These are phyloP conservation scores for Rubia tinctorum DNA, from an alignment of 305 asterid species.

Conservation along the genomic window DNA sequence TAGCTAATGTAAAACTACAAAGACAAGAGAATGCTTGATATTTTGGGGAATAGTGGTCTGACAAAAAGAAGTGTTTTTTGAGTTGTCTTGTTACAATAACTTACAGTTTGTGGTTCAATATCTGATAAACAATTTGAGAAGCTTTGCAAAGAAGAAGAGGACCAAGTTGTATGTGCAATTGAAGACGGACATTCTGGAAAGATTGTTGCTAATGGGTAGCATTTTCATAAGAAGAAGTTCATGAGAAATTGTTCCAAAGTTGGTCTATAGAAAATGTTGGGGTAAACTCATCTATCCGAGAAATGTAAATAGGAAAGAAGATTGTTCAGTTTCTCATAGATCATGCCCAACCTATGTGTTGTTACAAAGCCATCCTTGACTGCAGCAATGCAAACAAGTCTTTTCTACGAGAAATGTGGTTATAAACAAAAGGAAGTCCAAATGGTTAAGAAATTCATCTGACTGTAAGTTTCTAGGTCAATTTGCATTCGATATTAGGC, in stretches of 20 bases:
- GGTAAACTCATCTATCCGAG: constrained; percentile 65
- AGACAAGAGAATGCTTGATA: too few species aligned
- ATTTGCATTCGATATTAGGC: constrained; percentile 56
- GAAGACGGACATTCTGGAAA: constrained; percentile 46
- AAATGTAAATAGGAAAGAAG: constrained; percentile 72
- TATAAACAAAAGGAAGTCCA: constrained; percentile 64
- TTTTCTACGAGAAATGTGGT: constrained; percentile 88
- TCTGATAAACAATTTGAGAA: constrained; percentile 34
- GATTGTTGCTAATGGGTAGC: constrained; percentile 75
- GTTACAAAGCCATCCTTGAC: constrained; percentile 89
- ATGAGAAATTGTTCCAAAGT: constrained; percentile 73
- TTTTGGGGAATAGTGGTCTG: too few species aligned
- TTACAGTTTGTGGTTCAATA: constrained; percentile 35
- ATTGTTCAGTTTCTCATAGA: constrained; percentile 56
- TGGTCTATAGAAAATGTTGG: constrained; percentile 92
- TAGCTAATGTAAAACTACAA: too few species aligned
- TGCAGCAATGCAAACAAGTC: constrained; percentile 52
- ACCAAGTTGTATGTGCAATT: constrained; percentile 57
- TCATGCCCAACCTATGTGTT: constrained; percentile 62
- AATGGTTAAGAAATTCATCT: constrained; percentile 76
- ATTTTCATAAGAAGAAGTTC: constrained; percentile 75
- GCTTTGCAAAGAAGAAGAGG: constrained; percentile 36
- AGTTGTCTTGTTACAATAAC: constrained; percentile 34
- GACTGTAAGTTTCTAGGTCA: constrained; percentile 44
- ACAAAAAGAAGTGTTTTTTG: constrained; percentile 42